Percentiles rank a stretch among this genome's conserved stretches.
These are phyloP conservation scores for Candida loeiensis DNA, from an alignment of 805 yeast species.

Conservation along the genomic window DNA sequence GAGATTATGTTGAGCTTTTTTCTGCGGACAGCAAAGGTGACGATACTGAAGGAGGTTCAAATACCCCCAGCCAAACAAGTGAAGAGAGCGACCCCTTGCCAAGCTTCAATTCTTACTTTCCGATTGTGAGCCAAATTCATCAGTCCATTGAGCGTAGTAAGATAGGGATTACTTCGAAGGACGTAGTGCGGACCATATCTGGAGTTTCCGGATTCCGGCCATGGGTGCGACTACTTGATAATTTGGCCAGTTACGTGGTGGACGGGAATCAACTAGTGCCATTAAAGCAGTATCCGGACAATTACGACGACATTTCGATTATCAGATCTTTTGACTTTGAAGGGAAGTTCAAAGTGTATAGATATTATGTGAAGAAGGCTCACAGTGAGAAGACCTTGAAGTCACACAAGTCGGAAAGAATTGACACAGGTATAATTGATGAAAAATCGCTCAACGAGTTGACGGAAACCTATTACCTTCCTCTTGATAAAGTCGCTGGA, in stretches of 20 bases:
- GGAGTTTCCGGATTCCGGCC: constrained; percentile 56
- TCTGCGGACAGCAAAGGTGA: background rate
- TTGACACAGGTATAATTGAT: constrained; percentile 1
- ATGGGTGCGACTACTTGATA: constrained; percentile 49
- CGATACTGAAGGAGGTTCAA: background rate
- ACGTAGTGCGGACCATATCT: constrained; percentile 44
- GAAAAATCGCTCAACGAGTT: constrained; percentile 14
- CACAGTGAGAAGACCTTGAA: constrained; percentile 10
- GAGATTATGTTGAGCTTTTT: constrained; percentile 35
- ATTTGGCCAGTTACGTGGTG: constrained; percentile 37
- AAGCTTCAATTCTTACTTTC: constrained; percentile 51
- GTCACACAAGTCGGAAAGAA: constrained; percentile 11
- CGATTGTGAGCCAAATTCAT: constrained; percentile 62
- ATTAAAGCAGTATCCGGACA: constrained; percentile 24
- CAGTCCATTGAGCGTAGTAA: constrained; percentile 30
- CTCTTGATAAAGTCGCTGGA: constrained; percentile 25
- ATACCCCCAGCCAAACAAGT: background rate
- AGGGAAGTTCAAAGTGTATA: constrained; percentile 69
- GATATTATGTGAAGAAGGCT: constrained; percentile 40
- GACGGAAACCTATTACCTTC: constrained; percentile 15
- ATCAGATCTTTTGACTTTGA: constrained; percentile 66
- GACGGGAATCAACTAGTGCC: constrained; percentile 19
- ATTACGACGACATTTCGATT: constrained; percentile 29
- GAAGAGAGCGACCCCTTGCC: constrained; percentile 19
- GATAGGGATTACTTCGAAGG: constrained; percentile 60